phyloP scores from a whole-genome alignment of 176 grass and related monocot genomes.

The Chloris gayana region DNA sequence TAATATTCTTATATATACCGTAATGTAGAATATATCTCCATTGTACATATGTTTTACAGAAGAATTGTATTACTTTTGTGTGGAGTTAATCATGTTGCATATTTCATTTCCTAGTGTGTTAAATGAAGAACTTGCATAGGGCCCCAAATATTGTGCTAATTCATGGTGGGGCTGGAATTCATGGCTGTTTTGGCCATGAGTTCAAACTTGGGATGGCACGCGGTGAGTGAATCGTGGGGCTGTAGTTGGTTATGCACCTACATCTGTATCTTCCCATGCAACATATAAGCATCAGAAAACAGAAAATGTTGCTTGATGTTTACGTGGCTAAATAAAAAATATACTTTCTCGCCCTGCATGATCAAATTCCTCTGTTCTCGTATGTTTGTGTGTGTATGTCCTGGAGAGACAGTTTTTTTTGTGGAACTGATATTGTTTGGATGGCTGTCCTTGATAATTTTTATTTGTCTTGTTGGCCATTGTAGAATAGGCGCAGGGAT shows the following conservation, averaged over 20 bases:
- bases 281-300: background rate
- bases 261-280: no score
- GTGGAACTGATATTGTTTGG: background rate
- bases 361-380: background rate
- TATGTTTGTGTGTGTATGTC: no score
- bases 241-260: no score
- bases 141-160: background rate
- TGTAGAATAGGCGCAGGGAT: conserved; percentile 60
- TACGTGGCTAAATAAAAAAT: background rate
- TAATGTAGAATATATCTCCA: background rate
- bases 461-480: conserved; percentile 33
- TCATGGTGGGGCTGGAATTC: background rate
- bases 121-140: background rate
- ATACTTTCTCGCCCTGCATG: background rate
- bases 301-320: no score
- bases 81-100: background rate
- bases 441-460: conserved; percentile 23
- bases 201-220: background rate
- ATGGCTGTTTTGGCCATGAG: background rate
- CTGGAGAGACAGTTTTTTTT: no score
- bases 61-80: conserved; percentile 22
- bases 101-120: background rate
- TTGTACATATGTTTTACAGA: conserved; percentile 19
- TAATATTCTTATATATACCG: conserved; percentile 17
- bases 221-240: background rate